Evolutionary conservation across 2,329 filamentous ascomycete species (phyloP), one percentile per base, ranked within the genome.

Genomic region (Sarocladium strictum): DNA sequence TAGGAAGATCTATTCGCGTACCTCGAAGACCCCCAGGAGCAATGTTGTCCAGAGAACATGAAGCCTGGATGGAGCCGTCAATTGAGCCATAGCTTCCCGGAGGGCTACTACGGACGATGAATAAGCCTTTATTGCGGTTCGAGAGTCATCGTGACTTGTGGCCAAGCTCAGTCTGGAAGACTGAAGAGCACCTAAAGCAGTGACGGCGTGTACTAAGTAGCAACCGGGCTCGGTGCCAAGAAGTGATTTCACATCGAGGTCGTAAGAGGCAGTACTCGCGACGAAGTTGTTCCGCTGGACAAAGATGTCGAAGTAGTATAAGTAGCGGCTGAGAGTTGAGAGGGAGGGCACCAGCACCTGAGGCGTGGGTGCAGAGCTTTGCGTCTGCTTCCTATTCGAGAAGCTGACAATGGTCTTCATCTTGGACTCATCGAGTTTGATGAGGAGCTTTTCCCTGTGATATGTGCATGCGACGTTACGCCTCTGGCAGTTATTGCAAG

Each of bases 251-350:
- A 53, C 26, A 15, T 53, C 51, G 24, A 27, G 27, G 33, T 41
- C 51, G 41, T 40, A 53, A 9, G 51, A 40, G 19, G 27, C n/a
- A n/a, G 33, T 53, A 15, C 32, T 53, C 3, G 33, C 51, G 19
- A 41, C 37, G 21, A 53, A 53, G 26, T 41, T 53, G 33, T 53
- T 53, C 21, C 51, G 29, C 33, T 53, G 19, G n/a, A 33, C 37
- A 21, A 53, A 53, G 21, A 53, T 26, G 17, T 53, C 51, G 19
- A 53, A 53, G 51, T 53, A 53, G 51, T 37, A 53, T 15, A 53
- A 4, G 17, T 51, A 15, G 6, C 47, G 47, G n/a, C 12, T 15
- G 27, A 35, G 15, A 6, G 29, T 35, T 4, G 47, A 35, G 4
- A 29, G 27, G 23, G 47, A 51, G 5, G 23, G 47, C 3, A 12